phyloP scores from a whole-genome alignment of 768 basidiomycete species.

The Royoungia palumana region DNA sequence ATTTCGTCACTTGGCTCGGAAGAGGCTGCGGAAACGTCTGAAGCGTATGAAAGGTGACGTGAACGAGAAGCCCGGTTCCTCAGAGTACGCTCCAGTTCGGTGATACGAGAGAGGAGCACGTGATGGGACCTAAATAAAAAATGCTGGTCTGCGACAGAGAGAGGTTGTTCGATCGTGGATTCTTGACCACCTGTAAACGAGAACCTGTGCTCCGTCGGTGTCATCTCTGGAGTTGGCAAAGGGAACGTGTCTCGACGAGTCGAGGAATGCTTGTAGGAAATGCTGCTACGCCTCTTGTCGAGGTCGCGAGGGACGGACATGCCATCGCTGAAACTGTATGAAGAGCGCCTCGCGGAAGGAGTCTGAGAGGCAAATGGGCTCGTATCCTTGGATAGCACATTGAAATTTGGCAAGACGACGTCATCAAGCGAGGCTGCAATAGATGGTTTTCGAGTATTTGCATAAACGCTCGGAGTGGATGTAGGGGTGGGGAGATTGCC shows the following conservation, averaged over 20 bases:
- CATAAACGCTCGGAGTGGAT: constrained; percentile 46
- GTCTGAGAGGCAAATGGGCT: constrained; percentile 5
- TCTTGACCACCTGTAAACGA: constrained; percentile 30
- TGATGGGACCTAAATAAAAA: constrained; percentile 86
- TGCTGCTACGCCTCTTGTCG: constrained; percentile 60
- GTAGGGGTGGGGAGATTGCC: constrained; percentile 52
- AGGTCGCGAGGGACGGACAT: constrained; percentile 25
- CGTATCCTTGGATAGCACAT: not conserved
- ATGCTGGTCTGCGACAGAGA: constrained; percentile 74
- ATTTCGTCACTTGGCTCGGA: constrained; percentile 73
- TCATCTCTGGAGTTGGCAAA: constrained; percentile 73
- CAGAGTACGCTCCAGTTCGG: constrained; percentile 72
- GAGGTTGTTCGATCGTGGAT: constrained; percentile 39
- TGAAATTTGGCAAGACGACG: constrained; percentile 25
- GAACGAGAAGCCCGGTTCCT: constrained; percentile 43
- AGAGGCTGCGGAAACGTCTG: constrained; percentile 36
- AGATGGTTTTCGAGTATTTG: constrained; percentile 38
- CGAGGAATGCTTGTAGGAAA: constrained; percentile 66
- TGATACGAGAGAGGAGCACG: constrained; percentile 76
- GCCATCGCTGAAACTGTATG: constrained; percentile 23
- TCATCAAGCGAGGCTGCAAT: constrained; percentile 5
- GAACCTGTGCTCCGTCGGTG: constrained; percentile 53
- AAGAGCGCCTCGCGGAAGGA: constrained; percentile 25
- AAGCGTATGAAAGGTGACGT: constrained; percentile 49
- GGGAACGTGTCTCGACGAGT: constrained; percentile 38